Conservation (phyloP, 1,284 basidiomycete genomes). For the Sporisorium iseilematis-ciliati region DNA sequence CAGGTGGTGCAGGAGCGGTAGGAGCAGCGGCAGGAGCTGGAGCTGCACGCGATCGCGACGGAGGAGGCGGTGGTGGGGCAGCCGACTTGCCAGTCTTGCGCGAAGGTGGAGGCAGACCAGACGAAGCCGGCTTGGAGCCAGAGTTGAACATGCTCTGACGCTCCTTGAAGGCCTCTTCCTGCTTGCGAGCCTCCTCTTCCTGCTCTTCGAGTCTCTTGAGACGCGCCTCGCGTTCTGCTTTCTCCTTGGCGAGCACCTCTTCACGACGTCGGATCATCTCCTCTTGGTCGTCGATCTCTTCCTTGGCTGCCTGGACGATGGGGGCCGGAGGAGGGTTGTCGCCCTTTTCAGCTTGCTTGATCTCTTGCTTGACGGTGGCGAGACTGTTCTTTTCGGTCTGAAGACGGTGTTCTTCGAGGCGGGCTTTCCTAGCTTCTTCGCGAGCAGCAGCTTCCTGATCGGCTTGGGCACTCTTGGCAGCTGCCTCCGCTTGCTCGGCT, state of each 20-base stretch:
- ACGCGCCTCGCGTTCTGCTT: conserved; percentile 59
- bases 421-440: conserved; percentile 64
- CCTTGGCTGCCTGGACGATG: conserved; percentile 59
- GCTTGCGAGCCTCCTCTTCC: conserved; percentile 58
- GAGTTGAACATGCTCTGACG: conserved; percentile 55
- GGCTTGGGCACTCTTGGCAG: conserved; percentile 62
- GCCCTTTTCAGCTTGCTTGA: conserved; percentile 50
- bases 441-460: conserved; percentile 67
- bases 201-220: conserved; percentile 63
- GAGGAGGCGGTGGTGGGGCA: conserved; percentile 46
- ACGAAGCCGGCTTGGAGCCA: conserved; percentile 34
- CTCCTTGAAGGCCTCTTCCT: conserved; percentile 64
- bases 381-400: conserved; percentile 53
- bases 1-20: conserved; percentile 39
- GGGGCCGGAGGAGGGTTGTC: conserved; percentile 49
- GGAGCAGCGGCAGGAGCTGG: conserved; percentile 47
- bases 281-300: conserved; percentile 57
- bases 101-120: conserved; percentile 56
- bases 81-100: conserved; percentile 46
- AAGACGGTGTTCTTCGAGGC: conserved; percentile 64
- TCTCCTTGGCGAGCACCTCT: conserved; percentile 64
- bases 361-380: conserved; percentile 56
- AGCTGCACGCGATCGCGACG: conserved; percentile 46
- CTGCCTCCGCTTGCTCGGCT: conserved; percentile 64
- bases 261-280: conserved; percentile 63